A percentile compares a stretch with the other conserved stretches of the same genome.
Conservation (phyloP, 176 grass and related monocot species). For the Ensete glaucum region DNA sequence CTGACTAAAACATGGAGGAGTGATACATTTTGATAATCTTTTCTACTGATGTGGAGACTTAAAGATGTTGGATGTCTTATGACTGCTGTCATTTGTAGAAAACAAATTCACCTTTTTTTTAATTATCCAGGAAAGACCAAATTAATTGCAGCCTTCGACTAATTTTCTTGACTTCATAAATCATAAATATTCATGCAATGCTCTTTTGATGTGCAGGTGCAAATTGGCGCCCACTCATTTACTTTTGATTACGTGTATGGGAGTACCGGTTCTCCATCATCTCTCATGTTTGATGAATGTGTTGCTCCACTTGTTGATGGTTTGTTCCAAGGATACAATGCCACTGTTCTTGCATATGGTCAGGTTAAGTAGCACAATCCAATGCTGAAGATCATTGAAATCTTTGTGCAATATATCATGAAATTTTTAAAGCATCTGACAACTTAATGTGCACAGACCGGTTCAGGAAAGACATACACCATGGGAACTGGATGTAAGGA, state of each 20-base stretch:
- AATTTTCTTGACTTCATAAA: background rate
- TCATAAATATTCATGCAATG: background rate
- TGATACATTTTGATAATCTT: background rate
- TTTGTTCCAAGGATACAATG: constrained; percentile 75
- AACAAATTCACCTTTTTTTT: background rate
- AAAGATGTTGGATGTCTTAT: background rate
- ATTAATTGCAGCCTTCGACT: too few relatives aligned
- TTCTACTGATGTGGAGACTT: background rate
- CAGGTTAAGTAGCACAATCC: constrained; percentile 41
- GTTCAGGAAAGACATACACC: constrained; percentile 40
- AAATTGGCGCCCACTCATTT: constrained; percentile 94
- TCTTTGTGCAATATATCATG: background rate
- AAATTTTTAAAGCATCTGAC: background rate
- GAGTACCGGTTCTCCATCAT: constrained; percentile 48
- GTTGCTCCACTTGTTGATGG: constrained; percentile 86
- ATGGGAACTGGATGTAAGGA: constrained; percentile 92
- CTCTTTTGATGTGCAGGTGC: constrained; percentile 41
- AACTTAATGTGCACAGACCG: constrained; percentile 37
- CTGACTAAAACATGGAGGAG: background rate
- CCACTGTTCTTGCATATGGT: constrained; percentile 54
- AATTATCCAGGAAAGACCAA: too few relatives aligned
- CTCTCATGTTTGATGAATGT: constrained; percentile 84
- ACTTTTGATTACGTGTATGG: constrained; percentile 98
- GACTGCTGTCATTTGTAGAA: background rate
- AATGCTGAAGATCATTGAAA: background rate